Conservation (phyloP, 208 protist genomes). For the Trypanosoma rangeli region DNA sequence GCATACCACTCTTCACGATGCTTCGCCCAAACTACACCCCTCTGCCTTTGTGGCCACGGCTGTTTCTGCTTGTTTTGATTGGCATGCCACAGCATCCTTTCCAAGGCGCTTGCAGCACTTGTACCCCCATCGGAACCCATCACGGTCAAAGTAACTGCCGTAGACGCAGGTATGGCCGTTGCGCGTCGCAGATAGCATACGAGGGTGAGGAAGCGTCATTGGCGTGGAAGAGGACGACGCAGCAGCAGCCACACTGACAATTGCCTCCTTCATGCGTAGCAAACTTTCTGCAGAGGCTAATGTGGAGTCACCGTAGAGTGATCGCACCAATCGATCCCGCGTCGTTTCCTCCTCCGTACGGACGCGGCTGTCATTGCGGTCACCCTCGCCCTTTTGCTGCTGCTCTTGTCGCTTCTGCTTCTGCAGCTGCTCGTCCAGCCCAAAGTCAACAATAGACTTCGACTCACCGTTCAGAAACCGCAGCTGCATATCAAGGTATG, state of each 20-base stretch:
- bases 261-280: slow-evolving; percentile 18
- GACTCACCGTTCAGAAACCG: slow-evolving; percentile 80
- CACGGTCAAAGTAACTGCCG: slow-evolving; percentile 76
- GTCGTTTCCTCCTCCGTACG: slow-evolving; percentile 21
- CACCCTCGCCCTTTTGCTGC: slow-evolving; percentile 2
- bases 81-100: slow-evolving; percentile 51
- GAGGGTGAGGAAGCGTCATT: not conserved
- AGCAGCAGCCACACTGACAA: slow-evolving; percentile 17
- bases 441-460: slow-evolving; percentile 84
- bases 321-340: slow-evolving; percentile 48
- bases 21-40: not conserved
- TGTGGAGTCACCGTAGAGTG: slow-evolving; percentile 50
- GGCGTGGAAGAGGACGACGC: not conserved
- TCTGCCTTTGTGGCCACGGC: not conserved
- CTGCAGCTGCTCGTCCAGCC: slow-evolving; percentile 60
- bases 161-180: slow-evolving; percentile 63
- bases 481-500: slow-evolving; percentile 79
- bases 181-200: slow-evolving; percentile 16
- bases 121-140: slow-evolving; percentile 72
- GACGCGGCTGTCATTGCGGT: not conserved
- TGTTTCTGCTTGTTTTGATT: not conserved
- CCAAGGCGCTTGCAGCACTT: slow-evolving; percentile 61
- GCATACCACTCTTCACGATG: not conserved
- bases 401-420: slow-evolving; percentile 3
- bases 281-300: slow-evolving; percentile 19